Base-by-base conservation (phyloP, 345 rosid species). In the Aethionema arabicum region DNA sequence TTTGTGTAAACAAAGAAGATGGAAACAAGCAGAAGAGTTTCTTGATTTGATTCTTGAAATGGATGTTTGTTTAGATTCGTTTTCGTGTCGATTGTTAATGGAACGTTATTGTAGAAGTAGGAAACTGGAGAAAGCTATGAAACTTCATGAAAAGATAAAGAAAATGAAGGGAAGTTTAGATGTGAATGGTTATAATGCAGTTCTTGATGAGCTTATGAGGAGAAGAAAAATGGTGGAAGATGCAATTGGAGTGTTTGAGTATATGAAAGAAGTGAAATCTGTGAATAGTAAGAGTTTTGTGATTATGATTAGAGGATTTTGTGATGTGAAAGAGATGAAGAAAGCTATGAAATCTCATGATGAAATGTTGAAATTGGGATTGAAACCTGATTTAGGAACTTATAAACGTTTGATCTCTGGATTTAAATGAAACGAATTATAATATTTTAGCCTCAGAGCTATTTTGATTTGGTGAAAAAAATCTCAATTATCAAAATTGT, bases 291-390 rank as follows among this genome's bases (percentile, higher is more conserved):
- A 35, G 59, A 83, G 87, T 74, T 86, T 83, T 56, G 37, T 39
- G 0, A 66, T 75, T 38, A 74, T 82, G 78, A 75, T 89, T 43
- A 68, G 73, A 3, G 85, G 81, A 53, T 70, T 86, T 54, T 89
- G 85, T 56, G 61, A 38, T 12, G 44, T 53, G 3, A 77, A 78
- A 54, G 85, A 82, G 45, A 55, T 86, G 79, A 82, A 80, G 68
- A 81, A 65, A 56, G 96, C 91, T 29, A 89, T 89, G 91, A 80
- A 53, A 72, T 49, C 52, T 64, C 95, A 86, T 42, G 96, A 89
- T 53, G 80, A 84, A 47, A 86, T 89, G 91, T 62, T 89, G 81
- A 70, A 67, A 56, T 63, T 77, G 80, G 85, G 82, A 6, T 66
- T 78, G 52, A 89, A 86, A 66, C 95, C 95, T 10, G 82, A 78